phyloP scores from a whole-genome alignment of 2,329 filamentous ascomycete genomes.

The Fusarium oxysporum region DNA sequence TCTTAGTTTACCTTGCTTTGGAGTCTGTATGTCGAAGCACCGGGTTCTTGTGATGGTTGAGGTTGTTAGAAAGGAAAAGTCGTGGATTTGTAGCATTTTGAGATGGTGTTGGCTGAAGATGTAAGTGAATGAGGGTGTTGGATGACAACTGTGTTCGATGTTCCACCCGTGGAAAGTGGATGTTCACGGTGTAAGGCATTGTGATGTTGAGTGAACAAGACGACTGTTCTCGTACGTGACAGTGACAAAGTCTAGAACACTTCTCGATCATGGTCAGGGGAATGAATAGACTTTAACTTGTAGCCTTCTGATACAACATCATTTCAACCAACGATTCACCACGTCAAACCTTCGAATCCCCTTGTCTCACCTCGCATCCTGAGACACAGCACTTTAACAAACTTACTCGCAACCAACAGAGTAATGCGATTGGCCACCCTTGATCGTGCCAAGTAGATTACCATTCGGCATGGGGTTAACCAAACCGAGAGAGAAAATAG shows the following conservation, averaged over 20 bases:
- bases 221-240: neutral
- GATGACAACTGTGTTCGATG: neutral
- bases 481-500: neutral
- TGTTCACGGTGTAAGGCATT: neutral
- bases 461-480: neutral
- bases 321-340: neutral
- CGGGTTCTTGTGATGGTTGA: neutral
- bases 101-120: neutral
- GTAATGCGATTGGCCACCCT: neutral
- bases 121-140: neutral
- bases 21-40: neutral
- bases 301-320: neutral
- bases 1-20: neutral
- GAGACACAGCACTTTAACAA: neutral
- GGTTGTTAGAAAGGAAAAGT: neutral
- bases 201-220: neutral
- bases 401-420: neutral
- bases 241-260: neutral
- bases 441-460: neutral
- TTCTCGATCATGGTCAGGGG: neutral
- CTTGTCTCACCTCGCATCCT: neutral
- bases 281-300: neutral
- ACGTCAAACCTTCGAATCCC: neutral
- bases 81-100: neutral
- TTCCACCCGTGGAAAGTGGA: neutral